A percentile compares a stretch with the other conserved stretches of the same genome.
Conservation (phyloP, 768 basidiomycete genomes). For the Tricholoma terreum region DNA sequence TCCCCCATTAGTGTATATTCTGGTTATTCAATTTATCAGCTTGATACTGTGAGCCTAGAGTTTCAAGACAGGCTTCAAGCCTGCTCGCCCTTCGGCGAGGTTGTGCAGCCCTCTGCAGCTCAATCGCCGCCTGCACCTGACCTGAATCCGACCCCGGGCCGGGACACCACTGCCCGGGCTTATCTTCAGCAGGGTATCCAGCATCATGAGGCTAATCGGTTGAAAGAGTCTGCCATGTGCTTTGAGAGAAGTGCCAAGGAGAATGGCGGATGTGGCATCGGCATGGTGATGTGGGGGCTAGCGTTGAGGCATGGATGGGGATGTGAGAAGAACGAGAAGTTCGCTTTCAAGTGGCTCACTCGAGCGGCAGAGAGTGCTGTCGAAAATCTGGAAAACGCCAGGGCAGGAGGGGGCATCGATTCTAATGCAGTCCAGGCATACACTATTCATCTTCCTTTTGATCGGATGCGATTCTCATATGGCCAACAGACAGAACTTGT, state of each 20-base stretch:
- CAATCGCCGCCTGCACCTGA: conserved; percentile 11
- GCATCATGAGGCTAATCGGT: conserved; percentile 71
- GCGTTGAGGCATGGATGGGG: conserved; percentile 89
- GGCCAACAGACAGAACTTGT: conserved; percentile 67
- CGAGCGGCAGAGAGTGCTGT: conserved; percentile 81
- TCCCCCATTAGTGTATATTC: conserved; percentile 53
- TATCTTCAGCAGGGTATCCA: conserved; percentile 75
- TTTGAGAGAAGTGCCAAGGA: conserved; percentile 77
- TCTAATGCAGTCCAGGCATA: conserved; percentile 51
- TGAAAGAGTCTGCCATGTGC: conserved; percentile 63
- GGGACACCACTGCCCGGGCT: conserved; percentile 50
- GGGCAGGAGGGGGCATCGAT: conserved; percentile 46
- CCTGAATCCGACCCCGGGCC: conserved; percentile 9
- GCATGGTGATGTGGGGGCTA: conserved; percentile 93
- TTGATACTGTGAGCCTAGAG: conserved; percentile 40
- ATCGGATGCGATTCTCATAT: not conserved
- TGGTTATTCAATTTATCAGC: conserved; percentile 63
- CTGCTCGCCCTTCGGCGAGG: conserved; percentile 13
- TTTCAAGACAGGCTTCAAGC: conserved; percentile 16
- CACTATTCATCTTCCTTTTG: not conserved
- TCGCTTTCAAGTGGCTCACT: conserved; percentile 79
- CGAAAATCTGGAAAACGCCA: conserved; percentile 65
- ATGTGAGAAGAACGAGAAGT: conserved; percentile 70
- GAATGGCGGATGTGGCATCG: conserved; percentile 78
- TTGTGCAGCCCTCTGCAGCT: conserved; percentile 8